These are phyloP conservation scores for Phytopythium ostracodes DNA, from an alignment of 352 stramenopile species.

Conservation along the genomic window DNA sequence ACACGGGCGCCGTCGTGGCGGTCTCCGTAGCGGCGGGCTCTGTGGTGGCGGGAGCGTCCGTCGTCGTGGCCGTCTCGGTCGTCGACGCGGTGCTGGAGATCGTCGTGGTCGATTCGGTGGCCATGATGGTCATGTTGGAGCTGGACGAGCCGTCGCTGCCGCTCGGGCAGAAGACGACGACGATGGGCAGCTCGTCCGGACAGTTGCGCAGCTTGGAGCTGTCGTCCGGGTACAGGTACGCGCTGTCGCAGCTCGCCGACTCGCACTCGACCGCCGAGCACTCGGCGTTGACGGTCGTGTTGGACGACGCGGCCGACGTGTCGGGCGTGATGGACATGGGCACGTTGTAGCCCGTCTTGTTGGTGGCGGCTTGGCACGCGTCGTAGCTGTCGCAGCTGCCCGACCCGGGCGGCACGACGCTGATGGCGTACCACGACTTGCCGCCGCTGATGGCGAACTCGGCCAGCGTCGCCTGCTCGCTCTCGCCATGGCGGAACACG, in stretches of 20 bases:
- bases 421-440: constrained; percentile 60
- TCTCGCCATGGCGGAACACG: constrained; percentile 59
- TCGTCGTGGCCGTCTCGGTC: constrained; percentile 11
- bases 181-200: constrained; percentile 26
- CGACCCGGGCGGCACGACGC: constrained; percentile 43
- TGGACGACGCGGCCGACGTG: constrained; percentile 9
- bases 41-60: constrained; percentile 7
- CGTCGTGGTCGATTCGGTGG: constrained; percentile 7
- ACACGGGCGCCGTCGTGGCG: constrained; percentile 4
- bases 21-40: neutral
- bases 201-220: constrained; percentile 50
- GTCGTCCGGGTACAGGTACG: constrained; percentile 51
- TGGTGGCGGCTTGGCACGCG: constrained; percentile 37
- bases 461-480: constrained; percentile 41
- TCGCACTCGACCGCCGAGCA: constrained; percentile 28
- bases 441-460: constrained; percentile 40
- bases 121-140: constrained; percentile 12
- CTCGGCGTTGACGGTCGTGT: constrained; percentile 22
- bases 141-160: constrained; percentile 13
- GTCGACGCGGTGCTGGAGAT: constrained; percentile 8
- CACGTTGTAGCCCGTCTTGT: constrained; percentile 64
- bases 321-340: constrained; percentile 47
- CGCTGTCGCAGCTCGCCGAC: constrained; percentile 32
- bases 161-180: constrained; percentile 41
- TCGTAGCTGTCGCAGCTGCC: constrained; percentile 47